Conservation (phyloP, 2,329 filamentous ascomycete species). For the Paecilomyces niveus region DNA sequence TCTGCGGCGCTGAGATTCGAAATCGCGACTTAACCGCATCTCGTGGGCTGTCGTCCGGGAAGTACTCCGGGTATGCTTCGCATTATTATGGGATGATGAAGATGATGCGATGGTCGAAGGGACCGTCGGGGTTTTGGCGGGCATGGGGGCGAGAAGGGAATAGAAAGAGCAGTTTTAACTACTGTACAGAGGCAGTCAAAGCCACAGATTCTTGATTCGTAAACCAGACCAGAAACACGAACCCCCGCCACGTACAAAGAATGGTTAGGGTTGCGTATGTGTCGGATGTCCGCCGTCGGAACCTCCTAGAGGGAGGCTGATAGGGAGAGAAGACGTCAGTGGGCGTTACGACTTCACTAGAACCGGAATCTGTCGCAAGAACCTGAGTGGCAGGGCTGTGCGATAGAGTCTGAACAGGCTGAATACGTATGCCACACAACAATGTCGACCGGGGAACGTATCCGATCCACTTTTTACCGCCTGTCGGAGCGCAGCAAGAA, state of each 20-base stretch:
- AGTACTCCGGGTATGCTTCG: constrained; percentile 27
- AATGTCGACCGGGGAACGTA: too few species aligned
- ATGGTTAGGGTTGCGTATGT: background rate
- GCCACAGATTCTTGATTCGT: too few species aligned
- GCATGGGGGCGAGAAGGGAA: background rate
- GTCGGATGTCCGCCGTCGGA: background rate
- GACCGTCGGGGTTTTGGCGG: background rate
- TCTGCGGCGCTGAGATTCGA: constrained; percentile 21
- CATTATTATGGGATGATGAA: constrained; percentile 14
- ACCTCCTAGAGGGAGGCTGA: background rate
- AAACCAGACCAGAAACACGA: background rate
- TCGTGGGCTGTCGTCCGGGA: constrained; percentile 29
- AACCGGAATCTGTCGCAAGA: background rate
- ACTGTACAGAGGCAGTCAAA: too few species aligned
- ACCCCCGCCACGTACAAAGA: background rate
- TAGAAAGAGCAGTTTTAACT: background rate
- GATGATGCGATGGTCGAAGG: background rate
- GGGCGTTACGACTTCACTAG: background rate
- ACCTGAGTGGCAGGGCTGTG: background rate
- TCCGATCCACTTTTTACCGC: background rate
- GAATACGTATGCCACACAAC: too few species aligned
- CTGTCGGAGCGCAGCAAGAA: too few species aligned
- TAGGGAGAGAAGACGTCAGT: background rate
- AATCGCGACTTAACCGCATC: constrained; percentile 19
- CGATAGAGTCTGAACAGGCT: too few species aligned